phyloP scores from a whole-genome alignment of 2,329 filamentous ascomycete genomes.

The Corniculantispora saksenae region DNA sequence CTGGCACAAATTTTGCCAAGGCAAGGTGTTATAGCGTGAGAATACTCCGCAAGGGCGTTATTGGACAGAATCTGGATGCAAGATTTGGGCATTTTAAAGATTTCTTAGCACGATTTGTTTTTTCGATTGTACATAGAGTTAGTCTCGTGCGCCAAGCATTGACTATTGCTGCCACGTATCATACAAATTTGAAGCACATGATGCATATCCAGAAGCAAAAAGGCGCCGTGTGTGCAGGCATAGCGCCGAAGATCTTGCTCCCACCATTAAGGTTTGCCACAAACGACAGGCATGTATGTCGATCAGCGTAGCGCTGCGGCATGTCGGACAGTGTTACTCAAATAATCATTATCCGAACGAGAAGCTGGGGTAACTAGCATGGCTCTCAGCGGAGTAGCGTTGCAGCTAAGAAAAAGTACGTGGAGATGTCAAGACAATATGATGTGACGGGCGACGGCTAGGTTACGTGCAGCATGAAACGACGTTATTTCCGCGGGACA shows the following conservation, averaged over 20 bases:
- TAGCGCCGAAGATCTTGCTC: slow-evolving; percentile 7
- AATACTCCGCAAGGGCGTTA: slow-evolving; percentile 16
- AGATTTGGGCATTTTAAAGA: slow-evolving; percentile 5
- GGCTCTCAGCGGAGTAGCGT: background rate
- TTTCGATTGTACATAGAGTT: slow-evolving; percentile 17
- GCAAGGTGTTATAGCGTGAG: slow-evolving; percentile 11
- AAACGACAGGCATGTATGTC: background rate
- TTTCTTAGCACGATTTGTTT: slow-evolving; percentile 1
- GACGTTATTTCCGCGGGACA: background rate
- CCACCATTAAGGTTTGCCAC: slow-evolving; percentile 1
- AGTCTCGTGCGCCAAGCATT: slow-evolving; percentile 17
- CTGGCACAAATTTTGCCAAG: background rate
- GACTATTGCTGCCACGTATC: slow-evolving; percentile 13
- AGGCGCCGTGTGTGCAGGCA: background rate
- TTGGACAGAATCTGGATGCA: background rate
- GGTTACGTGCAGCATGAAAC: background rate
- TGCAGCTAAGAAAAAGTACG: background rate
- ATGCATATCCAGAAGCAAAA: slow-evolving; percentile 10
- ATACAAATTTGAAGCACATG: slow-evolving; percentile 7
- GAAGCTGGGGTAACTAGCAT: slow-evolving; percentile 5
- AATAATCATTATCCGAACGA: background rate
- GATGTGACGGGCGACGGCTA: background rate
- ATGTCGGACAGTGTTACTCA: background rate
- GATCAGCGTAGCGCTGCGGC: background rate
- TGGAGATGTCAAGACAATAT: background rate